Conservation (phyloP, 2,329 filamentous ascomycete species). For the Exophiala sideris region DNA sequence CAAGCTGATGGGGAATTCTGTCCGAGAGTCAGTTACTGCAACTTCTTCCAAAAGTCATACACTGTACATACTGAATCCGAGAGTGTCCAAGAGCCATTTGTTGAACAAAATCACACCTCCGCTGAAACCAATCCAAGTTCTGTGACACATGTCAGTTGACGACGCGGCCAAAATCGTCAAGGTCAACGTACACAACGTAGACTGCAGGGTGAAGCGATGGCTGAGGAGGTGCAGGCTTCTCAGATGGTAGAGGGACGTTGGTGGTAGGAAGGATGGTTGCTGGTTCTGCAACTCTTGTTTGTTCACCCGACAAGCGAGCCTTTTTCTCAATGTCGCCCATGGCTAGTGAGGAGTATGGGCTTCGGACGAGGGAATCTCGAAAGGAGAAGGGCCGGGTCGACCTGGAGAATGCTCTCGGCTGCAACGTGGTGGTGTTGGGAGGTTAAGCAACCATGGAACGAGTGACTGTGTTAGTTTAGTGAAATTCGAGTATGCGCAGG, state of each 20-base stretch:
- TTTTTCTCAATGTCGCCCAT: slow-evolving; percentile 74
- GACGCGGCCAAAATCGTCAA: not conserved
- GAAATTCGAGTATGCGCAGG: no score
- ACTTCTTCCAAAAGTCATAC: not conserved
- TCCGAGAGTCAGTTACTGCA: slow-evolving; percentile 2
- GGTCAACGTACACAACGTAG: slow-evolving; percentile 64
- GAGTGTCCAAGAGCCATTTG: slow-evolving; percentile 91
- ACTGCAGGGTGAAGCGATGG: slow-evolving; percentile 71
- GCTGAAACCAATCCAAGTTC: slow-evolving; percentile 87
- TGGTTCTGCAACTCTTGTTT: slow-evolving; percentile 50
- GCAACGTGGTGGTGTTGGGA: slow-evolving; percentile 16
- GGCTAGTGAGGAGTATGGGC: slow-evolving; percentile 38
- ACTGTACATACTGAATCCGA: slow-evolving; percentile 47
- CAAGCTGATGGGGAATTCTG: slow-evolving; percentile 45
- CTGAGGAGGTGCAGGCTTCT: slow-evolving; percentile 66
- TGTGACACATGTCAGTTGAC: slow-evolving; percentile 37
- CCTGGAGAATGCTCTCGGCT: slow-evolving; percentile 31
- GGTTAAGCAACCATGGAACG: slow-evolving; percentile 12
- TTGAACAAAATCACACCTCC: slow-evolving; percentile 98
- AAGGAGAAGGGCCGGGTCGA: slow-evolving; percentile 47
- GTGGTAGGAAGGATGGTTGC: slow-evolving; percentile 67
- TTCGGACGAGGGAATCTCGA: slow-evolving; percentile 42
- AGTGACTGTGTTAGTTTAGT: not conserved
- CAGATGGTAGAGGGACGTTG: slow-evolving; percentile 62
- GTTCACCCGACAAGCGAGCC: slow-evolving; percentile 76